Evolutionary conservation across 2,329 filamentous ascomycete genomes (phyloP).

Genomic region (Apiospora rasikravindrae): DNA sequence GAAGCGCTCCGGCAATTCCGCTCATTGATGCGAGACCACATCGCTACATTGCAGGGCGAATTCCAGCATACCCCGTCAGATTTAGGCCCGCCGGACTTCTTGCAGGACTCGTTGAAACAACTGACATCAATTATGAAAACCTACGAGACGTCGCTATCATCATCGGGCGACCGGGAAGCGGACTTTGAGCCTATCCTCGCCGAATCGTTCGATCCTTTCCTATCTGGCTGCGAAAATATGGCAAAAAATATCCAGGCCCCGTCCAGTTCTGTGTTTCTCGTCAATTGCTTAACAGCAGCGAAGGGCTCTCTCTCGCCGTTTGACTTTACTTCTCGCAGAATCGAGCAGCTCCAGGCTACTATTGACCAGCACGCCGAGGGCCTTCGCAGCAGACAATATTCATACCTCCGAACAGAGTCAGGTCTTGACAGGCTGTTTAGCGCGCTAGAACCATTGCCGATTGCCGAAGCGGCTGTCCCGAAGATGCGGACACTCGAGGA

Average conservation of each 20-base stretch:
- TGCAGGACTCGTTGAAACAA: conserved; percentile 79
- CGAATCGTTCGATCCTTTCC: conserved; percentile 85
- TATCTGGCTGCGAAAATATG: conserved; percentile 75
- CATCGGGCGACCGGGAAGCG: conserved; percentile 61
- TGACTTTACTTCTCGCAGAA: conserved; percentile 65
- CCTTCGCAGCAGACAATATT: conserved; percentile 71
- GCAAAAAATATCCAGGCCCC: conserved; percentile 64
- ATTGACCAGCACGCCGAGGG: conserved; percentile 60
- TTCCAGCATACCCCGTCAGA: conserved; percentile 73
- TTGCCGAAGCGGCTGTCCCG: conserved; percentile 54
- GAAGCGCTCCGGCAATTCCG: conserved; percentile 85
- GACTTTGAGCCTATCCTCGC: conserved; percentile 77
- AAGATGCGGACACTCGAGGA: conserved; percentile 59
- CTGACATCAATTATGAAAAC: conserved; percentile 81
- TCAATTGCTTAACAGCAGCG: conserved; percentile 73
- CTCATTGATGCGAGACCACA: conserved; percentile 78
- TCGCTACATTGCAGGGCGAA: conserved; percentile 75
- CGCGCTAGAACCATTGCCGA: conserved; percentile 51
- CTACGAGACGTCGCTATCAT: conserved; percentile 79
- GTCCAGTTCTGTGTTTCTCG: conserved; percentile 69
- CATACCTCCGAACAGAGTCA: conserved; percentile 76
- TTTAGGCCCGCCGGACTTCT: conserved; percentile 78
- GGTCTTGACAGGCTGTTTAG: conserved; percentile 70
- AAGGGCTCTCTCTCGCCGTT: conserved; percentile 61
- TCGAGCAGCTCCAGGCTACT: conserved; percentile 59